Percentiles rank a stretch among this genome's conserved stretches.
These are phyloP conservation scores for Scenedesmus sp. DNA, from an alignment of 163 green algal genomes.

Conservation along the genomic window DNA sequence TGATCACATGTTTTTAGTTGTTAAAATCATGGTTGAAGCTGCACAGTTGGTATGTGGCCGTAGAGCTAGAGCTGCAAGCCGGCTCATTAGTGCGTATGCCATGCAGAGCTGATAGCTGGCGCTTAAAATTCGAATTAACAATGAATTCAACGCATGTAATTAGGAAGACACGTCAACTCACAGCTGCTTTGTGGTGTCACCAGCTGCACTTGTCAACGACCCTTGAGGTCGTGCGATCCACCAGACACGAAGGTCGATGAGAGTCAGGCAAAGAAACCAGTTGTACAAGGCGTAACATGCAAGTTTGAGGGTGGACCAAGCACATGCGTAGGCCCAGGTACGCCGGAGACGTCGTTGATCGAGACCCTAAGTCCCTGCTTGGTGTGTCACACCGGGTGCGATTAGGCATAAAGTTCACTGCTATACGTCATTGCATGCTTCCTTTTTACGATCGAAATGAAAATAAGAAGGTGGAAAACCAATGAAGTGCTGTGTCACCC, in stretches of 20 bases:
- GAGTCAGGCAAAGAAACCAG: neutral
- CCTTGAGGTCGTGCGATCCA: neutral
- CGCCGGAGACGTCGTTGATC: neutral
- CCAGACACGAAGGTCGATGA: neutral
- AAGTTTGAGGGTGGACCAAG: too few species aligned
- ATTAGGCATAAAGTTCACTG: too few species aligned
- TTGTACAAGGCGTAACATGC: too few species aligned
- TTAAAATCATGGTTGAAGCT: neutral
- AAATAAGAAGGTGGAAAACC: too few species aligned
- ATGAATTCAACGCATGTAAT: too few species aligned
- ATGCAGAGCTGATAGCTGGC: neutral
- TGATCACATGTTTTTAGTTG: neutral
- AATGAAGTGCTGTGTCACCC: too few species aligned
- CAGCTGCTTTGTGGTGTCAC: neutral
- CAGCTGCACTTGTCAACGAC: conserved; percentile 1
- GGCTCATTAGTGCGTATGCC: neutral
- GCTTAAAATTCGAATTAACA: neutral
- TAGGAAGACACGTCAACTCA: too few species aligned
- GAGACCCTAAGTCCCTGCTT: neutral
- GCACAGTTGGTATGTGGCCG: neutral
- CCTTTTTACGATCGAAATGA: too few species aligned
- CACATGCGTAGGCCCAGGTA: neutral
- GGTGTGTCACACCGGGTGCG: neutral
- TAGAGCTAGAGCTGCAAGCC: neutral
- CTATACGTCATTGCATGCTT: too few species aligned